Percentiles rank a stretch among this genome's conserved stretches.
These are phyloP conservation scores for Xylaria grammica DNA, from an alignment of 495 filamentous ascomycete genomes.

Conservation along the genomic window DNA sequence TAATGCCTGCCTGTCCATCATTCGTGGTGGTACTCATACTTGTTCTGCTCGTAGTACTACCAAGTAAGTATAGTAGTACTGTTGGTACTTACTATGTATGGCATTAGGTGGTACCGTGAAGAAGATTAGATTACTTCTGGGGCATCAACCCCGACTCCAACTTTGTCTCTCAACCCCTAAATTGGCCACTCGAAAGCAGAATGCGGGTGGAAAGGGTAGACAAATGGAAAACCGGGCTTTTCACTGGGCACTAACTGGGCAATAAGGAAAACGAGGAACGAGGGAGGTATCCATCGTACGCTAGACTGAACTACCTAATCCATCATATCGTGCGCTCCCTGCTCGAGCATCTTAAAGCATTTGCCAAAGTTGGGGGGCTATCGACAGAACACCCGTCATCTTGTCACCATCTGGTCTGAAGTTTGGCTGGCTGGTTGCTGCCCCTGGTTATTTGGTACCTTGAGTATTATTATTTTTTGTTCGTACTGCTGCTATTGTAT, in stretches of 20 bases:
- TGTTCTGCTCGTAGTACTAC: too few relatives aligned
- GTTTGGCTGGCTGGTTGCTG: too few relatives aligned
- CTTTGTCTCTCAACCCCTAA: conserved; percentile 11
- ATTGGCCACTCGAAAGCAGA: conserved; percentile 11
- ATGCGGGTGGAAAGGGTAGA: conserved; percentile 10
- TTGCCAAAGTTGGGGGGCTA: too few relatives aligned
- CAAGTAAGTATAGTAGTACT: background rate
- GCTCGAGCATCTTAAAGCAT: background rate
- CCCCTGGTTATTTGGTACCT: too few relatives aligned
- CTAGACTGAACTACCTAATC: too few relatives aligned
- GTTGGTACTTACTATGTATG: background rate
- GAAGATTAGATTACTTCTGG: background rate
- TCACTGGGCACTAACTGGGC: background rate
- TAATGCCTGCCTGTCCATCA: background rate
- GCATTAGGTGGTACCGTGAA: too few relatives aligned
- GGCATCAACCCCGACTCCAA: background rate
- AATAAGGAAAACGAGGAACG: too few relatives aligned
- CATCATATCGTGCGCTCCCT: background rate
- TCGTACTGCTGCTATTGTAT: too few relatives aligned
- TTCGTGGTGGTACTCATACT: background rate
- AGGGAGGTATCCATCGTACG: background rate
- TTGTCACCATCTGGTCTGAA: background rate
- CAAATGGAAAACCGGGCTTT: too few relatives aligned
- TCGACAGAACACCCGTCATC: background rate
- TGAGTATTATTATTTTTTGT: too few relatives aligned